Base-by-base conservation (phyloP, 805 yeast species). In the Lachancea sp. region DNA sequence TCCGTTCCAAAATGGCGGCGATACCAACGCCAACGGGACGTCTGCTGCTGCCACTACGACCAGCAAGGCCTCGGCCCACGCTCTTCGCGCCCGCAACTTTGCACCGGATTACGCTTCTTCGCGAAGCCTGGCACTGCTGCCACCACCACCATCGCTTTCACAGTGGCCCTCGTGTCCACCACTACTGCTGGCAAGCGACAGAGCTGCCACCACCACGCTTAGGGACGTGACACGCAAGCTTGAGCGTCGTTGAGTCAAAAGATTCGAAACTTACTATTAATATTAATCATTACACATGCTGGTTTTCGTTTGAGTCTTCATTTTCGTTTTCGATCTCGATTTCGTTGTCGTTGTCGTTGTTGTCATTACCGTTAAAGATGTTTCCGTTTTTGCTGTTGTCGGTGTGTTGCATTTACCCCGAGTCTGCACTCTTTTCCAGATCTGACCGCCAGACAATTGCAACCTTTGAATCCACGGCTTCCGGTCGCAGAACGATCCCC, bases 111-210 rank as follows among this genome's bases (percentile, higher is more conserved):
- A 37, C 35, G n/a, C 46, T 15, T 19, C 32, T 8, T 36, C 45
- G 3, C 31, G 41, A 30, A 29, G 22, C 4, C 15, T 29, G 15
- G 45, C 36, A 17, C 37, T 42, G 38, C 47, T 45, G 6, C 48
- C 52, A 26, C 50, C 52, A 12, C 52, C 54, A 22, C 36, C 38
- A 5, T 31, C 49, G n/a, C 35, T 49, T 27, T 35, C 46, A 32
- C 39, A 22, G n/a, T 44, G 47, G 42, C 29, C 43, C 12, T 10
- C 45, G 22, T 31, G 36, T 17, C 47, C 47, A 3, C 42, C 47
- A 2, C 36, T 44, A 20, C 34, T 31, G 42, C 22, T 31, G 36
- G 47, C 43, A 12, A 35, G 40, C 32, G 40, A 35, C 39, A 27
- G 36, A 13, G 40, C 43, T 11, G 40, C 31, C 10, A n/a, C 29